phyloP scores from a whole-genome alignment of 129 eudicot genomes.

The Chrysanthemum lavandulifolium region DNA sequence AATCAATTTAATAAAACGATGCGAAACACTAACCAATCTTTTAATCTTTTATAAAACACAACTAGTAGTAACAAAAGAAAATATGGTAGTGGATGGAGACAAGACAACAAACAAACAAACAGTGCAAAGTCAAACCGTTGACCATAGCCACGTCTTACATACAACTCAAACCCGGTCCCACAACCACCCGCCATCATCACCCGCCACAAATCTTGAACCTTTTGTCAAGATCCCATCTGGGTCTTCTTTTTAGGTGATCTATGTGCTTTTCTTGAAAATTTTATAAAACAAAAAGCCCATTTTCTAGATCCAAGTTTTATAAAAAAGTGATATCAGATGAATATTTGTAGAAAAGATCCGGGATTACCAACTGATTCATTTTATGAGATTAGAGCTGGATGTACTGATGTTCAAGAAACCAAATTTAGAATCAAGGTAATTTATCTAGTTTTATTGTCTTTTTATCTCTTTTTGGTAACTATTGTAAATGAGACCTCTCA shows the following conservation, averaged over 20 bases:
- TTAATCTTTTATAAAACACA: no score
- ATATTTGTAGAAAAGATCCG: conserved; percentile 58
- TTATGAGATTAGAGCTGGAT: conserved; percentile 79
- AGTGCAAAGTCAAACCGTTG: background rate
- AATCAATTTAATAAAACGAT: no score
- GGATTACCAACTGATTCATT: conserved; percentile 79
- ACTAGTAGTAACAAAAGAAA: no score
- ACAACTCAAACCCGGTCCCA: conserved; percentile 6
- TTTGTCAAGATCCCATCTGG: conserved; percentile 35
- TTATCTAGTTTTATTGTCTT: background rate
- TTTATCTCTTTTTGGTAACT: background rate
- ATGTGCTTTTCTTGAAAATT: conserved; percentile 18
- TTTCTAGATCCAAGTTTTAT: conserved; percentile 21
- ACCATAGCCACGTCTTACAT: background rate
- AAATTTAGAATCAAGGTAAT: conserved; percentile 85
- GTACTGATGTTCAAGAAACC: conserved; percentile 81
- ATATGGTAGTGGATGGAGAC: no score
- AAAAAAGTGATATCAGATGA: conserved; percentile 22
- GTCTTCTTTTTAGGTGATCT: conserved; percentile 33
- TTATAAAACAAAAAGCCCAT: background rate
- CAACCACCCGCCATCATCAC: conserved; percentile 27
- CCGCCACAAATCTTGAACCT: conserved; percentile 21
- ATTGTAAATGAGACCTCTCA: no score
- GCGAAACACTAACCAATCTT: no score
- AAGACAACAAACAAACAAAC: conserved; percentile 6